Evolutionary conservation across 2,329 filamentous ascomycete genomes (phyloP).

Genomic region (Tolypocladium guangdongense): DNA sequence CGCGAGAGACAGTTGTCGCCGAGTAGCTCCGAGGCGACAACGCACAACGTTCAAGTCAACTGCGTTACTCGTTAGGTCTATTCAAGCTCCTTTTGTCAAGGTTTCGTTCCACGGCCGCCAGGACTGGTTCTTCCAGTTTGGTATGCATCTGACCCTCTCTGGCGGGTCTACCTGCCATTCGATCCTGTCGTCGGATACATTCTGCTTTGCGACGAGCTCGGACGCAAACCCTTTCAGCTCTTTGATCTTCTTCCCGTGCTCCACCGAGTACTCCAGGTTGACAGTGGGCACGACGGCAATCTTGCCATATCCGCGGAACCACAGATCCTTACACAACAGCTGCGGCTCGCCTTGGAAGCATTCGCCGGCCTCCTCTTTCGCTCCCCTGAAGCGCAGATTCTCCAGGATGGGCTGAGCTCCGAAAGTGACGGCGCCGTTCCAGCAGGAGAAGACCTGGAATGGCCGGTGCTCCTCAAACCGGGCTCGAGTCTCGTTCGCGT

Average conservation of each 20-base stretch:
- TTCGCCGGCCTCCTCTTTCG: slow-evolving; percentile 22
- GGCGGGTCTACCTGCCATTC: slow-evolving; percentile 34
- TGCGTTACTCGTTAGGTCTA: too few species aligned
- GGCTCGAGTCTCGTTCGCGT: slow-evolving; percentile 22
- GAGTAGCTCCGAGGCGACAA: not conserved
- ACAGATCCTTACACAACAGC: slow-evolving; percentile 47
- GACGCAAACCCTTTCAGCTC: slow-evolving; percentile 36
- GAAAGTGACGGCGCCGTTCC: slow-evolving; percentile 45
- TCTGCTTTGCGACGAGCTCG: slow-evolving; percentile 12
- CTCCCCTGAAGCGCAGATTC: slow-evolving; percentile 32
- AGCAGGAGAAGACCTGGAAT: slow-evolving; percentile 50
- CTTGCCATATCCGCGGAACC: slow-evolving; percentile 35
- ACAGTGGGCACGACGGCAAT: slow-evolving; percentile 46
- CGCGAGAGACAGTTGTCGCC: not conserved
- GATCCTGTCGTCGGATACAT: slow-evolving; percentile 17
- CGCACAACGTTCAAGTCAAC: not conserved
- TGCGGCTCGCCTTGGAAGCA: slow-evolving; percentile 44
- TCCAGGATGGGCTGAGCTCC: slow-evolving; percentile 34
- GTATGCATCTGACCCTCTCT: slow-evolving; percentile 36
- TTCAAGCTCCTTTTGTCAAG: not conserved
- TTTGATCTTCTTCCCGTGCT: slow-evolving; percentile 34
- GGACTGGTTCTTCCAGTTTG: slow-evolving; percentile 26
- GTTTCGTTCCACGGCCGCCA: slow-evolving; percentile 26
- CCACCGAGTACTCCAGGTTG: slow-evolving; percentile 42
- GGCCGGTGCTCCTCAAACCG: slow-evolving; percentile 27